A percentile compares a stretch with the other conserved stretches of the same genome.
Evolutionary conservation across 352 stramenopile genomes (phyloP).

Genomic region (Globisporangium emineosum): DNA sequence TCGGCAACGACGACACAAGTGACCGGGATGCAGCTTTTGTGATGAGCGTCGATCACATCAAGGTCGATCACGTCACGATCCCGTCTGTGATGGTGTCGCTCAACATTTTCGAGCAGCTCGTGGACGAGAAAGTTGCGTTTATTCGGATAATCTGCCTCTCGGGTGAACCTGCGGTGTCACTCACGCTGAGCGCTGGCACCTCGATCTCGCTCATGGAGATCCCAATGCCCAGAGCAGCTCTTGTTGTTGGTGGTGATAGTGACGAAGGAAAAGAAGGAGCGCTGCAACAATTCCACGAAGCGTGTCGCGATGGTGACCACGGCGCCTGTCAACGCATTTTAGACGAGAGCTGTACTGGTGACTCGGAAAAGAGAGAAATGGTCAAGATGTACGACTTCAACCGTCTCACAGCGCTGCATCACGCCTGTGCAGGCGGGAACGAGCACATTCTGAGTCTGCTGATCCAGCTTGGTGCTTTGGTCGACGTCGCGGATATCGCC

Average conservation of each 20-base stretch:
- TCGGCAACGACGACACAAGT: slow-evolving; percentile 59
- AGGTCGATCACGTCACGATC: slow-evolving; percentile 63
- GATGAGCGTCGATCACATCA: slow-evolving; percentile 70
- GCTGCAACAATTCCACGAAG: slow-evolving; percentile 20
- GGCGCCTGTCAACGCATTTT: slow-evolving; percentile 37
- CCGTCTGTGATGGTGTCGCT: slow-evolving; percentile 67
- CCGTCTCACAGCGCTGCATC: slow-evolving; percentile 45
- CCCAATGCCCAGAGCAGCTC: slow-evolving; percentile 6
- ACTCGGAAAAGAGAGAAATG: slow-evolving; percentile 18
- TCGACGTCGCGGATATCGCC: slow-evolving; percentile 34
- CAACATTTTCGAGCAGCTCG: slow-evolving; percentile 35
- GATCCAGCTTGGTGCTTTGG: slow-evolving; percentile 32
- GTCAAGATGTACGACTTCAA: slow-evolving; percentile 21
- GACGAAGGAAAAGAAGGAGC: slow-evolving; percentile 1
- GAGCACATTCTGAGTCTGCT: slow-evolving; percentile 48
- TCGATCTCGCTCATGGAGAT: slow-evolving; percentile 25
- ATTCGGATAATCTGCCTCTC: slow-evolving; percentile 53
- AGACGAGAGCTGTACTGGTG: slow-evolving; percentile 19
- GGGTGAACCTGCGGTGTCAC: slow-evolving; percentile 36
- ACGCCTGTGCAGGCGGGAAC: slow-evolving; percentile 42
- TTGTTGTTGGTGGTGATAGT: neutral
- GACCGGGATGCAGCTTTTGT: slow-evolving; percentile 57
- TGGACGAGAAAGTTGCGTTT: slow-evolving; percentile 16
- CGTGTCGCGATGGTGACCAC: slow-evolving; percentile 44
- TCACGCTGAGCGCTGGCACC: slow-evolving; percentile 20